A percentile compares a stretch with the other conserved stretches of the same genome.
Conservation (phyloP, 1,284 basidiomycete genomes). For the Heterobasidion occidentale region DNA sequence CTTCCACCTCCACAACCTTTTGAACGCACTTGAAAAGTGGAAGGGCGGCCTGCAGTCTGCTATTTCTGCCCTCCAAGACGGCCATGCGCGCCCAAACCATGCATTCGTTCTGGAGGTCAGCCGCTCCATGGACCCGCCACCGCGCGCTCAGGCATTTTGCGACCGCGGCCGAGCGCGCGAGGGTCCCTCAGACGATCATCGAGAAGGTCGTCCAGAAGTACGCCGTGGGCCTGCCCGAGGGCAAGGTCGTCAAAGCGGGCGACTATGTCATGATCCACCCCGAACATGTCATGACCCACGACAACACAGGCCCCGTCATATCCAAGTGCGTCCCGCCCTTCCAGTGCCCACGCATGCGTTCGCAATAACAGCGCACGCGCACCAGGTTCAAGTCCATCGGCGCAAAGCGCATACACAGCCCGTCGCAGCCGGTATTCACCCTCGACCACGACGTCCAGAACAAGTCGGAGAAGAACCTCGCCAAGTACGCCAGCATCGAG, state of each 20-base stretch:
- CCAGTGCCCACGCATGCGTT: neutral
- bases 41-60: too few species aligned
- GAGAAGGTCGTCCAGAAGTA: conserved; percentile 99
- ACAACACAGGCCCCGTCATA: conserved; percentile 98
- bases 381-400: conserved; percentile 91
- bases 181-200: conserved; percentile 81
- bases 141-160: conserved; percentile 24
- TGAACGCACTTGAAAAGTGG: too few species aligned
- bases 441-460: conserved; percentile 99
- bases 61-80: too few species aligned
- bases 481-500: conserved; percentile 93
- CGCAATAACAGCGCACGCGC: neutral
- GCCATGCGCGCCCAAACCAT: neutral
- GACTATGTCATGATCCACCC: conserved; percentile 99
- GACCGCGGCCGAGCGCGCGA: conserved; percentile 20
- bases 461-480: conserved; percentile 86
- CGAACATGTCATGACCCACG: conserved; percentile 96
- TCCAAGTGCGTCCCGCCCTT: conserved; percentile 60
- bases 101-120: neutral
- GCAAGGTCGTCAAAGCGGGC: conserved; percentile 80
- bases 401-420: conserved; percentile 79
- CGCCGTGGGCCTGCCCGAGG: conserved; percentile 77
- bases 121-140: neutral
- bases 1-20: too few species aligned
- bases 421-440: conserved; percentile 88